Evolutionary conservation across 108 stramenopile species (phyloP).

Genomic region (Phaeodactylum tricornutum): DNA sequence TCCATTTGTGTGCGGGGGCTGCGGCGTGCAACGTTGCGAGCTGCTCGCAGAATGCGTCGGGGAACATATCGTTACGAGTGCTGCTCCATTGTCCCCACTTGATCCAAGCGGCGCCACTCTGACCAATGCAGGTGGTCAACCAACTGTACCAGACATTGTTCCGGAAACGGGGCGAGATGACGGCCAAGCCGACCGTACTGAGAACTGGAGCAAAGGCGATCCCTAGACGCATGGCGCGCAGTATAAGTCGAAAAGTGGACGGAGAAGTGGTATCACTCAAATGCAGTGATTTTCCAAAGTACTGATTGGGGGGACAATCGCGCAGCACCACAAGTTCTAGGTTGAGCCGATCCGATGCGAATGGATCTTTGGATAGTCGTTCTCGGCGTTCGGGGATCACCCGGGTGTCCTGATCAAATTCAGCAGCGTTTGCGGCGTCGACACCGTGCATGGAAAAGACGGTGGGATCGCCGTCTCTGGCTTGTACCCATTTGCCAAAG

Average conservation of each 20-base stretch:
- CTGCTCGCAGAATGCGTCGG: constrained; percentile 47
- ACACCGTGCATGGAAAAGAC: constrained; percentile 30
- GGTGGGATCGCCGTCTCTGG: constrained; percentile 13
- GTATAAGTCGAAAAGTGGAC: too few relatives aligned
- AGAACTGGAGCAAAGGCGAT: constrained; percentile 23
- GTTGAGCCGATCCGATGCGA: constrained; percentile 18
- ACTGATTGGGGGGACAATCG: too few relatives aligned
- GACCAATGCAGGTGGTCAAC: constrained; percentile 27
- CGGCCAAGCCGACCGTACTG: constrained; percentile 28
- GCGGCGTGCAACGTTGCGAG: constrained; percentile 40
- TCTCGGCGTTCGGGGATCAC: background rate
- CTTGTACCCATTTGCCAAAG: constrained; percentile 16
- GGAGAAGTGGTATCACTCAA: too few relatives aligned
- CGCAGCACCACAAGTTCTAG: background rate
- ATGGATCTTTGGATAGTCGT: constrained; percentile 8
- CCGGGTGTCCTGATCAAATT: background rate
- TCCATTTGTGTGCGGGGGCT: constrained; percentile 60
- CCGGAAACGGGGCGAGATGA: constrained; percentile 30
- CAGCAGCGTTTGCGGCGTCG: constrained; percentile 7
- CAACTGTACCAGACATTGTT: constrained; percentile 34
- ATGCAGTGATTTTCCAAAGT: too few relatives aligned
- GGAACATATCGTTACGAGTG: constrained; percentile 77
- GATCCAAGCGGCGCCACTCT: constrained; percentile 63
- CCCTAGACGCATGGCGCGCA: constrained; percentile 16
- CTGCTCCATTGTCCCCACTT: constrained; percentile 79